Evolutionary conservation across 139 green algal species (phyloP).

Genomic region (Pseudopediastrum boryanum): DNA sequence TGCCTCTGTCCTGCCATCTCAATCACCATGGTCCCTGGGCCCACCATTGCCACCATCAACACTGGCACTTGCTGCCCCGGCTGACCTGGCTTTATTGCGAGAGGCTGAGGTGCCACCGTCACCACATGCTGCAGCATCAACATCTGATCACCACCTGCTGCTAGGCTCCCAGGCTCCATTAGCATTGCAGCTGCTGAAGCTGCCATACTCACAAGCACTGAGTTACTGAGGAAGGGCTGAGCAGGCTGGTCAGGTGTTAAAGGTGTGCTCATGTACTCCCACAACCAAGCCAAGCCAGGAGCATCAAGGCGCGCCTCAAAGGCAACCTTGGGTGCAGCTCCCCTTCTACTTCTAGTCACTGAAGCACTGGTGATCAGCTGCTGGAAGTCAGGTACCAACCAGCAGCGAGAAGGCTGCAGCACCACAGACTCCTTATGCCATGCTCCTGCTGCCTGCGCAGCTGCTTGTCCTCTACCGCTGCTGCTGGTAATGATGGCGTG

Average conservation of each 20-base stretch:
- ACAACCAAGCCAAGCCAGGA: constrained; percentile 51
- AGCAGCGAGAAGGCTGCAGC: constrained; percentile 14
- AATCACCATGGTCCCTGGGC: constrained; percentile 19
- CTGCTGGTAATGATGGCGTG: constrained; percentile 18
- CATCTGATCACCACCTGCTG: not conserved
- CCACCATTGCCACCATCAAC: constrained; percentile 15
- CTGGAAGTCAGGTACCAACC: not conserved
- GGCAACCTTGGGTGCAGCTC: not conserved
- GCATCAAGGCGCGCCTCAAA: constrained; percentile 45
- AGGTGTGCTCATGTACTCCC: constrained; percentile 39
- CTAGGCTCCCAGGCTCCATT: not conserved
- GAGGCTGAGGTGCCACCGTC: constrained; percentile 34
- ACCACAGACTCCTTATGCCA: constrained; percentile 4
- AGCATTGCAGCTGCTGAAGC: constrained; percentile 36
- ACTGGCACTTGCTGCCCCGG: constrained; percentile 24
- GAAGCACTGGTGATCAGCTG: constrained; percentile 37
- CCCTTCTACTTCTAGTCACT: constrained; percentile 22
- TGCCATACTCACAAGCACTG: constrained; percentile 35
- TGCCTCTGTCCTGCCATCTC: constrained; percentile 38
- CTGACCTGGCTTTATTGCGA: constrained; percentile 39
- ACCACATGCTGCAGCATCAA: constrained; percentile 45
- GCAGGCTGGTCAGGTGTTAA: not conserved
- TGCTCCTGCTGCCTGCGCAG: not conserved
- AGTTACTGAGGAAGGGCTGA: constrained; percentile 41
- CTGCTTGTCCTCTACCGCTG: not conserved